These are phyloP conservation scores for Hanseniaspora uvarum DNA, from an alignment of 1,139 yeast genomes.

Conservation along the genomic window DNA sequence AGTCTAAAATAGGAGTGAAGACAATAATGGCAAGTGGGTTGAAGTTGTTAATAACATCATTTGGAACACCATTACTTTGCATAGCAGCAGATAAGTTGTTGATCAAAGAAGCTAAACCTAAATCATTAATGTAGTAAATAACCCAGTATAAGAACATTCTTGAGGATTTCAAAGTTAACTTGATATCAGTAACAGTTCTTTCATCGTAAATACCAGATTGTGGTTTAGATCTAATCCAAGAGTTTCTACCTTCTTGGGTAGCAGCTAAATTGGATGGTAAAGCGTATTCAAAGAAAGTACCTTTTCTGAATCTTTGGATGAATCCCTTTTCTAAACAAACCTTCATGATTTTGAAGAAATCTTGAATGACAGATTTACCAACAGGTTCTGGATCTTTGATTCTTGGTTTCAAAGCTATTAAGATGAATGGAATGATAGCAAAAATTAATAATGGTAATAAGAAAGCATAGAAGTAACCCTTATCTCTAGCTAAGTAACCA, in stretches of 20 bases:
- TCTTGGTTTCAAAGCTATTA: constrained; percentile 34
- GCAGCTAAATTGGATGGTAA: constrained; percentile 40
- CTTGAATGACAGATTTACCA: constrained; percentile 43
- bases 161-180: constrained; percentile 50
- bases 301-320: constrained; percentile 33
- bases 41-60: constrained; percentile 58
- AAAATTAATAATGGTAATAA: constrained; percentile 47
- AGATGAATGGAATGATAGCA: constrained; percentile 41
- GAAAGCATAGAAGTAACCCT: constrained; percentile 73
- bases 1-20: constrained; percentile 54
- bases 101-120: constrained; percentile 54
- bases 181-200: constrained; percentile 54
- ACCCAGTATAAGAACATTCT: constrained; percentile 54
- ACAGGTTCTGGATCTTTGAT: constrained; percentile 35
- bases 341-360: constrained; percentile 36
- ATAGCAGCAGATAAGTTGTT: constrained; percentile 59
- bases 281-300: constrained; percentile 46
- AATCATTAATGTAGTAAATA: constrained; percentile 53
- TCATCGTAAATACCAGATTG: constrained; percentile 19
- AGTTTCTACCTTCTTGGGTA: constrained; percentile 34
- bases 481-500: constrained; percentile 55
- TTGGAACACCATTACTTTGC: constrained; percentile 59
- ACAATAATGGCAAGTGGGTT: constrained; percentile 59
- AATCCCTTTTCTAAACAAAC: constrained; percentile 38
- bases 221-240: constrained; percentile 22